Evolutionary conservation across 73 alveolate genomes (phyloP).

Genomic region (Uronychia binucleata): DNA sequence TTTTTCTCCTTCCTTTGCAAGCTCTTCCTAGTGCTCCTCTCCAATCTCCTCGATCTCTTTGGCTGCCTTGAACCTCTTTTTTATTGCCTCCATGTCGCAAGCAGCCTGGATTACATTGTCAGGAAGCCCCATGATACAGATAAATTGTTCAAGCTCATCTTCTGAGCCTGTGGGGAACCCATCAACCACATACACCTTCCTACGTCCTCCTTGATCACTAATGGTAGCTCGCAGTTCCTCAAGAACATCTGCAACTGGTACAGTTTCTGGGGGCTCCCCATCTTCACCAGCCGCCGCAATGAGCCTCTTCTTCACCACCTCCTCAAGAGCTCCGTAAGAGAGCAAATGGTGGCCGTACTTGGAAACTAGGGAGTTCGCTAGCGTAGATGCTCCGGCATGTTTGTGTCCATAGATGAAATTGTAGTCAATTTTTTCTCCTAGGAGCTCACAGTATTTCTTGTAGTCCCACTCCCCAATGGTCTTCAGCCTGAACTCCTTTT

Average conservation of each 20-base stretch:
- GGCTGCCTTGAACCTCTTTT: conserved; percentile 80
- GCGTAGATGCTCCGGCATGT: conserved; percentile 30
- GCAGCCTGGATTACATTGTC: conserved; percentile 55
- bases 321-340: conserved; percentile 18
- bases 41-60: conserved; percentile 27
- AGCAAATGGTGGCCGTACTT: conserved; percentile 24
- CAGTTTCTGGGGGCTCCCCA: conserved; percentile 19
- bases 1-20: background rate
- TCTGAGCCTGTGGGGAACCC: conserved; percentile 11
- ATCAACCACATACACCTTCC: conserved; percentile 4
- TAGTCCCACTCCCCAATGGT: conserved; percentile 16
- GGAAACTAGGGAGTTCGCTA: conserved; percentile 8
- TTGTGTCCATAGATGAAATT: conserved; percentile 21
- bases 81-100: conserved; percentile 89
- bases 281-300: conserved; percentile 7
- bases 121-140: conserved; percentile 12
- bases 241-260: conserved; percentile 18
- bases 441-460: background rate
- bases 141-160: conserved; percentile 7
- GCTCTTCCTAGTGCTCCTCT: conserved; percentile 51
- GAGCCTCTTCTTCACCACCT: conserved; percentile 25
- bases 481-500: conserved; percentile 45
- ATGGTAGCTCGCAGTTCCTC: background rate
- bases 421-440: conserved; percentile 22
- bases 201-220: background rate